phyloP scores from a whole-genome alignment of 306 rosid species.

The Malus sieversii region DNA sequence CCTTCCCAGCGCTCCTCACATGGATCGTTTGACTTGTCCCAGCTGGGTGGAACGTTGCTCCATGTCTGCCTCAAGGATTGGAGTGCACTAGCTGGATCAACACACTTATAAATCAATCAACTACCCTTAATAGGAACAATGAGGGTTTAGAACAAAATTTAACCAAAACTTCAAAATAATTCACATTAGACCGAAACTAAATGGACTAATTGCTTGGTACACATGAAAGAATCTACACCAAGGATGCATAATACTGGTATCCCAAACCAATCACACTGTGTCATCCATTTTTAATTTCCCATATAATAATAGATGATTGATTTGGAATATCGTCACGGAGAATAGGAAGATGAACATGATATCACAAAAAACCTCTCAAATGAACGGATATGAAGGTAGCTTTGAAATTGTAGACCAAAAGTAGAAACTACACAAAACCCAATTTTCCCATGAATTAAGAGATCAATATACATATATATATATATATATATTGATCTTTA shows the following conservation, averaged over 20 bases:
- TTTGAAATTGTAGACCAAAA: background rate
- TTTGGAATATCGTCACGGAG: background rate
- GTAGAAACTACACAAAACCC: background rate
- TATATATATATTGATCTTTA: background rate
- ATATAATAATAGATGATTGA: too few species aligned
- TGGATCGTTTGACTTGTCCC: slow-evolving; percentile 69
- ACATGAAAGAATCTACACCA: background rate
- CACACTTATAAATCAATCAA: background rate
- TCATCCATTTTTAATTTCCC: too few species aligned
- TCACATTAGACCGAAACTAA: too few species aligned
- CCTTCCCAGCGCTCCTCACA: slow-evolving; percentile 89
- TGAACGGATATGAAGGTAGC: background rate
- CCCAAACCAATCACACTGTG: too few species aligned
- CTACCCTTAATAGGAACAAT: background rate
- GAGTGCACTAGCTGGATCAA: slow-evolving; percentile 52
- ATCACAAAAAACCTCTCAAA: background rate
- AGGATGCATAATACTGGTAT: too few species aligned
- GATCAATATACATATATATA: background rate
- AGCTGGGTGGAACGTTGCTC: slow-evolving; percentile 73
- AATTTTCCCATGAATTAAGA: background rate
- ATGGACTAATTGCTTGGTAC: background rate
- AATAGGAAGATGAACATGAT: background rate
- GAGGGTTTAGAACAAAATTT: background rate
- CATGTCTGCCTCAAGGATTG: slow-evolving; percentile 50
- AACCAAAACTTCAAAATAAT: too few species aligned